Conservation (phyloP, 176 grass and related monocot genomes). For the Musa troglodytarum region DNA sequence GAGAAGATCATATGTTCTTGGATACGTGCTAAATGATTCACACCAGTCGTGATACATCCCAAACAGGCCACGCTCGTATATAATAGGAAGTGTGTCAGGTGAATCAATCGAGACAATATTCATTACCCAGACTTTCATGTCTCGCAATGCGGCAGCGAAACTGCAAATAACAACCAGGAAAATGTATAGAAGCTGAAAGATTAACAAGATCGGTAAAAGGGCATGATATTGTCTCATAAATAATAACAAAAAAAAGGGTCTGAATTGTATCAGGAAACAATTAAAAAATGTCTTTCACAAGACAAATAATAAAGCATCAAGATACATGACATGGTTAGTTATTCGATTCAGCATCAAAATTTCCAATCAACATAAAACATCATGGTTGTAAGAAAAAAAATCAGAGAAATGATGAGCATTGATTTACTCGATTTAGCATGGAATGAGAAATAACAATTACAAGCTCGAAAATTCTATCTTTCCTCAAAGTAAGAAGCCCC, state of each 20-base stretch:
- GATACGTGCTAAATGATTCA: conserved; percentile 83
- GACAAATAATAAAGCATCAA: too few species aligned
- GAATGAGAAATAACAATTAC: too few species aligned
- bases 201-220: neutral
- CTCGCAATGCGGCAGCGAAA: conserved; percentile 65
- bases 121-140: conserved; percentile 85
- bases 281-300: too few species aligned
- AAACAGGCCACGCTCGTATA: conserved; percentile 74
- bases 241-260: too few species aligned
- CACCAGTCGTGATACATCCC: conserved; percentile 88
- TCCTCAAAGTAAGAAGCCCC: too few species aligned
- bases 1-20: conserved; percentile 72
- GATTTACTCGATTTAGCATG: too few species aligned
- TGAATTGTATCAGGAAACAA: too few species aligned
- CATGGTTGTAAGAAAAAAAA: too few species aligned
- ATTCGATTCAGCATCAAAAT: too few species aligned
- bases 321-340: neutral
- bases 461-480: too few species aligned
- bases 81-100: conserved; percentile 64
- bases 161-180: conserved; percentile 27
- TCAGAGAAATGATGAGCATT: too few species aligned
- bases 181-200: neutral
- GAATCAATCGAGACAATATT: conserved; percentile 65
- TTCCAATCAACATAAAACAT: too few species aligned
- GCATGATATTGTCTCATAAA: neutral